These are phyloP conservation scores for Picochlorum costavermella DNA, from an alignment of 139 green algal genomes.

Conservation along the genomic window DNA sequence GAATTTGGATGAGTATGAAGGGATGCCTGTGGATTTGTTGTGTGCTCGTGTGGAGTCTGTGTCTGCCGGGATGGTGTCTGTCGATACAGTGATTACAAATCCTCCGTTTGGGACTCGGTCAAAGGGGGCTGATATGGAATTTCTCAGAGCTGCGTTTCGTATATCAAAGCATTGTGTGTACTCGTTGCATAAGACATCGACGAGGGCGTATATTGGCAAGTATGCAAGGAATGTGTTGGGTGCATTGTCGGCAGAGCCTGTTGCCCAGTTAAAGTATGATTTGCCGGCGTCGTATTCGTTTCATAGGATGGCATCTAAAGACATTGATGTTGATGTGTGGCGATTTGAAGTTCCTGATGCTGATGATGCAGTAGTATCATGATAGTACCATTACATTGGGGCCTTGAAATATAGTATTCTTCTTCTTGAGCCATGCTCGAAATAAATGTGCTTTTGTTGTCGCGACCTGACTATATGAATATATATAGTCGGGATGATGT, in stretches of 20 bases:
- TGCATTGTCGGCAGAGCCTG: constrained; percentile 57
- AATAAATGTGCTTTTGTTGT: too few relatives aligned
- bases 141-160: constrained; percentile 63
- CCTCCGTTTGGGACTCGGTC: constrained; percentile 85
- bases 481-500: too few relatives aligned
- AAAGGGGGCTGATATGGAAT: constrained; percentile 86
- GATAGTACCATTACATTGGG: too few relatives aligned
- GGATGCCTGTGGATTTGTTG: constrained; percentile 60
- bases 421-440: too few relatives aligned
- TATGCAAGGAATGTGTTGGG: constrained; percentile 40
- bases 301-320: constrained; percentile 66
- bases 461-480: too few relatives aligned
- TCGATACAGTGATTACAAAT: constrained; percentile 90
- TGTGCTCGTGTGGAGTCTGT: constrained; percentile 31
- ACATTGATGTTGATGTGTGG: constrained; percentile 83
- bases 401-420: too few relatives aligned
- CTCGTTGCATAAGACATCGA: constrained; percentile 86
- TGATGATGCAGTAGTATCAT: too few relatives aligned
- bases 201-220: constrained; percentile 64
- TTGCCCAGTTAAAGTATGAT: constrained; percentile 86
- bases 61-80: constrained; percentile 31
- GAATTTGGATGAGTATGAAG: constrained; percentile 73
- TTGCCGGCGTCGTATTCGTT: constrained; percentile 78
- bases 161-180: constrained; percentile 58
- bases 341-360: constrained; percentile 44